Base-by-base conservation (phyloP, 108 stramenopile genomes). In the Cyclotella kingstonii region DNA sequence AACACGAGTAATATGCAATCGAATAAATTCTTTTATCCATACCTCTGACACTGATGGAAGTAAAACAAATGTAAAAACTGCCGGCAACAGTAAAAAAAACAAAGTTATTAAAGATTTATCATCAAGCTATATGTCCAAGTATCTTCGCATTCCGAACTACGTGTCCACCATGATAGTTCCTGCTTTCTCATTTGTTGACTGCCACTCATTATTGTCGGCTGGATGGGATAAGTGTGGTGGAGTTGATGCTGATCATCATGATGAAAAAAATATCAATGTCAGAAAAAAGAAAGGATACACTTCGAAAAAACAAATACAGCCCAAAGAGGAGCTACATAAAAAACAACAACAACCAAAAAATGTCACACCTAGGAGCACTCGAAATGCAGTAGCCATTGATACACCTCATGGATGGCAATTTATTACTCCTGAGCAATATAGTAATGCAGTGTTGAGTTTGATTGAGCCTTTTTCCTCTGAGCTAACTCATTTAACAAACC, bases 381-480 rank as follows among this genome's bases (percentile, higher is more conserved):
- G 81, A 40, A 51, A 84, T 51, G 31, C 76, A 4, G 51, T 86
- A 15, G 38, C 67, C 38, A 65, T 87, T 9, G 77, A 83, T 68
- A 91, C 90, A 12, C 81, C 84, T 0, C 76, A 87, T 68, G 90
- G 90, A 40, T 69, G 84, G 66, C 86, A 86, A 58, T 66, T 68
- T 21, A 58, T 91, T 19, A 63, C 79, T 27, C 71, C 83, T 3
- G 79, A 66, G 22, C 48, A 71, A 38, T 91, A 87, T 50, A 52
- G 56, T n/a, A 47, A 69, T 14, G 84, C 81, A 8, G 64, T 78
- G 17, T 28, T 38, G 2, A 63, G 53, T 22, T 39, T 75, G 31
- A 35, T 31, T 2, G 5, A 25, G 33, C 29, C 36, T 23, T 17
- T 41, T 38, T 11, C 35, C n/a, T n/a, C n/a, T n/a, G n/a, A n/a